Conservation (phyloP, 176 grass and related monocot species). For the Saccharum officinarum region DNA sequence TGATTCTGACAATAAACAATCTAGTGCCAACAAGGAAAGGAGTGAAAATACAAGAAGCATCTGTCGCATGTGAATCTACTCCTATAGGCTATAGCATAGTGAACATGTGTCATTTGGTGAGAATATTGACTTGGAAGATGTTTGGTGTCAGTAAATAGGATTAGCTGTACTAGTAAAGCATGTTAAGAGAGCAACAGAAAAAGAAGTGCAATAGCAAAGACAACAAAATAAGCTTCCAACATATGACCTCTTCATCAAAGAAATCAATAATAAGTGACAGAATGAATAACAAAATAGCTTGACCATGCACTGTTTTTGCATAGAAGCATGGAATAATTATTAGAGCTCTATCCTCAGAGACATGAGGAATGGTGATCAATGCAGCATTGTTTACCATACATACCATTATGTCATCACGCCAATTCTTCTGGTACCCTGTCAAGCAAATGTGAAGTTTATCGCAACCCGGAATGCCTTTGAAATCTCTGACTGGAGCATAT, state of each 20-base stretch:
- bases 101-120: neutral
- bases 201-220: neutral
- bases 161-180: neutral
- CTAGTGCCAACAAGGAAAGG: neutral
- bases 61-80: neutral
- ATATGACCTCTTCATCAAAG: neutral
- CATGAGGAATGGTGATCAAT: conserved; percentile 6
- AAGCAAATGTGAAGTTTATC: conserved; percentile 68
- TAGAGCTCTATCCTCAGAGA: neutral
- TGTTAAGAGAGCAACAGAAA: neutral
- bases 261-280: neutral
- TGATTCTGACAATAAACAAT: conserved; percentile 8
- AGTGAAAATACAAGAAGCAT: neutral
- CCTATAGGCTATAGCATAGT: neutral
- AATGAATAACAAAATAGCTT: neutral
- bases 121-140: neutral
- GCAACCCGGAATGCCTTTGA: conserved; percentile 70
- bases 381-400: conserved; percentile 61
- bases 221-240: neutral
- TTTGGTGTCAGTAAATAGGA: neutral
- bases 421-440: conserved; percentile 85
- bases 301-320: neutral
- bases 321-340: neutral
- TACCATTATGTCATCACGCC: conserved; percentile 87
- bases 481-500: conserved; percentile 80